Conservation (phyloP, 805 yeast species). For the Grigorovia transvaalensis region DNA sequence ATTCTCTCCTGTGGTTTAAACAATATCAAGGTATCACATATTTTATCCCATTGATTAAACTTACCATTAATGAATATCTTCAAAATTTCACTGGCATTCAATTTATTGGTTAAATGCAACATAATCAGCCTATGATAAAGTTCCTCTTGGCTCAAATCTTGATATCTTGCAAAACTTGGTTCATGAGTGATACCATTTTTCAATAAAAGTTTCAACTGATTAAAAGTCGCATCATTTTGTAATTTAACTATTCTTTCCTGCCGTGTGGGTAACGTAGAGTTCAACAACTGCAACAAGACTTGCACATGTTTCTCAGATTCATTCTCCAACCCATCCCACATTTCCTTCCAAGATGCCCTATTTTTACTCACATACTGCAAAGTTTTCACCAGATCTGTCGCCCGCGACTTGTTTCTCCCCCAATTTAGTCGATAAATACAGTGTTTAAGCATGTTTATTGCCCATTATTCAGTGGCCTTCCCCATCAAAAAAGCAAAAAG, state of each 20-base stretch:
- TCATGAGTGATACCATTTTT: not conserved
- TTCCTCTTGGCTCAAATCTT: not conserved
- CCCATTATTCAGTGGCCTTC: not conserved
- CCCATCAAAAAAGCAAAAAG: too few relatives aligned
- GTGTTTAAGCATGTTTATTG: not conserved
- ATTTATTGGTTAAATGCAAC: conserved; percentile 13
- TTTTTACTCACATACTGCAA: not conserved
- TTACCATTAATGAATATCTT: conserved; percentile 12
- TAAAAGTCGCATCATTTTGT: conserved; percentile 22
- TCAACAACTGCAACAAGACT: conserved; percentile 18
- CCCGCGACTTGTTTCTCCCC: not conserved
- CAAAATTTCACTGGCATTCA: conserved; percentile 9
- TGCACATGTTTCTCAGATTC: conserved; percentile 16
- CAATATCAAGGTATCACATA: conserved; percentile 8
- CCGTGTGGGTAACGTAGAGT: conserved; percentile 21
- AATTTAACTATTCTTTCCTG: conserved; percentile 16
- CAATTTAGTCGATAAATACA: not conserved
- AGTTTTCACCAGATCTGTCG: not conserved
- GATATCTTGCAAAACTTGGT: not conserved
- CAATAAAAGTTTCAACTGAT: conserved; percentile 9
- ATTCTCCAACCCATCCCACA: not conserved
- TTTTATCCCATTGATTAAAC: conserved; percentile 13
- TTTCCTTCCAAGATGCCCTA: not conserved
- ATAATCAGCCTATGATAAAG: conserved; percentile 8
- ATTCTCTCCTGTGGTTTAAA: conserved; percentile 11